Percentiles rank a stretch among this genome's conserved stretches.
These are phyloP conservation scores for Boletus vermiculosoides DNA, from an alignment of 768 basidiomycete species.

Conservation along the genomic window DNA sequence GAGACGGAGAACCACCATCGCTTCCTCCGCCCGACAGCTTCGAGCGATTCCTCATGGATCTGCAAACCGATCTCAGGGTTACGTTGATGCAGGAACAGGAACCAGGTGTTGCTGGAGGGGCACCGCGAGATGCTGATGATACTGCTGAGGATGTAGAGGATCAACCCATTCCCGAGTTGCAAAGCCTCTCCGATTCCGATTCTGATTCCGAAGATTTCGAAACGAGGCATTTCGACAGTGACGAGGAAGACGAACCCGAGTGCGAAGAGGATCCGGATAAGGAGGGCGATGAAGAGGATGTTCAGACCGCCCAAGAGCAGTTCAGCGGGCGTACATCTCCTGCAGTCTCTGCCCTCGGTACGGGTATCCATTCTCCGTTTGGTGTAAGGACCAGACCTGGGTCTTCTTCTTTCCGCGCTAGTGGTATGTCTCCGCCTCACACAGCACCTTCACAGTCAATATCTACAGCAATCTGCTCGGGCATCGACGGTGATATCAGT, in stretches of 20 bases:
- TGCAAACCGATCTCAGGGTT: slow-evolving; percentile 69
- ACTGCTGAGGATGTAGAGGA: slow-evolving; percentile 17
- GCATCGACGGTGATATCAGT: background rate
- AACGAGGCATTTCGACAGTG: slow-evolving; percentile 14
- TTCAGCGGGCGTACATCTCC: slow-evolving; percentile 28
- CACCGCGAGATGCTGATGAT: slow-evolving; percentile 10
- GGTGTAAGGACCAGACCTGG: slow-evolving; percentile 2
- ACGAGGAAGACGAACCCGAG: slow-evolving; percentile 28
- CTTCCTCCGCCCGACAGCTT: slow-evolving; percentile 65
- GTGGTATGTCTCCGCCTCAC: background rate
- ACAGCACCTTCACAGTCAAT: slow-evolving; percentile 5
- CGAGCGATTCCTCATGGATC: slow-evolving; percentile 75
- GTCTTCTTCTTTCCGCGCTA: slow-evolving; percentile 5
- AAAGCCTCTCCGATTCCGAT: slow-evolving; percentile 23
- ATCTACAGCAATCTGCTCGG: slow-evolving; percentile 11
- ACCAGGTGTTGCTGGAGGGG: slow-evolving; percentile 2
- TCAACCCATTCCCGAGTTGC: slow-evolving; percentile 25
- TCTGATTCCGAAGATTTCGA: slow-evolving; percentile 34
- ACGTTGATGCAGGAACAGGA: slow-evolving; percentile 49
- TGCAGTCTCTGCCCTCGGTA: slow-evolving; percentile 23
- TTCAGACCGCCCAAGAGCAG: slow-evolving; percentile 23
- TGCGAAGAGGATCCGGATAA: slow-evolving; percentile 31
- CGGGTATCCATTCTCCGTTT: slow-evolving; percentile 10
- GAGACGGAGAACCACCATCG: slow-evolving; percentile 15
- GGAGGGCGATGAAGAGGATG: slow-evolving; percentile 28